Conservation (phyloP, 208 protist species). For the Tritrichomonas musculus region DNA sequence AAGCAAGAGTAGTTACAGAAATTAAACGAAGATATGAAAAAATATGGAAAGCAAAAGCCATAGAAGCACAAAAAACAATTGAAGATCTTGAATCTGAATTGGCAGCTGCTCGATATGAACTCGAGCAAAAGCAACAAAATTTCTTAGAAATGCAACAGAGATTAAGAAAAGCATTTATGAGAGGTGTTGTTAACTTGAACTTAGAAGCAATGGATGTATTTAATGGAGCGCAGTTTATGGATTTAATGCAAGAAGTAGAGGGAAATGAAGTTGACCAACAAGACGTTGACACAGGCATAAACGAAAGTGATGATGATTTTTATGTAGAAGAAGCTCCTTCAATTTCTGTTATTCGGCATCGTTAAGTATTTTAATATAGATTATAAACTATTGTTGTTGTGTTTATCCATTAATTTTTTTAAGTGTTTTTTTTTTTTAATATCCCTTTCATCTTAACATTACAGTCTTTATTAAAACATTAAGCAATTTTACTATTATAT, state of each 20-base stretch:
- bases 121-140: background rate
- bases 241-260: background rate
- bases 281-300: background rate
- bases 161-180: background rate
- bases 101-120: background rate
- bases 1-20: background rate
- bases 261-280: background rate
- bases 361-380: no score
- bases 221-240: background rate
- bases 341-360: background rate
- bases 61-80: background rate
- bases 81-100: background rate
- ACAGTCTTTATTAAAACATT: no score
- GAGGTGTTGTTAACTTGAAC: slow-evolving; percentile 18
- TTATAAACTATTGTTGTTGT: no score
- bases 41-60: background rate
- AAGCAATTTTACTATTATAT: no score
- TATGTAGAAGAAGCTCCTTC: slow-evolving; percentile 2
- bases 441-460: no score
- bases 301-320: slow-evolving; percentile 17
- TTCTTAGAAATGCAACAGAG: slow-evolving; percentile 14
- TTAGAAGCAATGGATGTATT: slow-evolving; percentile 27
- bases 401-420: no score
- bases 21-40: background rate
- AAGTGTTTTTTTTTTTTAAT: no score